Conservation (phyloP, 176 grass and related monocot genomes). For the Aegilops speltoides region DNA sequence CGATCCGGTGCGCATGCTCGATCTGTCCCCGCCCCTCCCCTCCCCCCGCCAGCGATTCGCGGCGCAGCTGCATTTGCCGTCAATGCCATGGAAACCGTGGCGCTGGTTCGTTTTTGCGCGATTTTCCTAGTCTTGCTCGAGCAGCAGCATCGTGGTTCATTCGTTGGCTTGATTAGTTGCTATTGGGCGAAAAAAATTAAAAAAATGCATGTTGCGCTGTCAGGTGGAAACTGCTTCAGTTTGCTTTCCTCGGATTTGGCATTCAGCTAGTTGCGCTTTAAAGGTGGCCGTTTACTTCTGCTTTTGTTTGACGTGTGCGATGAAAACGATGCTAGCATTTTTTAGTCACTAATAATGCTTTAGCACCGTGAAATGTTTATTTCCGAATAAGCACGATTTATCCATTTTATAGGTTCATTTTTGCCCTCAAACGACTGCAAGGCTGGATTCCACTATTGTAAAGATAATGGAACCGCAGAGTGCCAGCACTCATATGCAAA, state of each 20-base stretch:
- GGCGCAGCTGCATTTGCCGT: constrained; percentile 33
- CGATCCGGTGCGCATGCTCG: constrained; percentile 67
- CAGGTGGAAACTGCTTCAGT: constrained; percentile 33
- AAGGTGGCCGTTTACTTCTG: constrained; percentile 30
- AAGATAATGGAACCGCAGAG: no score
- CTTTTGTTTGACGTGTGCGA: constrained; percentile 25
- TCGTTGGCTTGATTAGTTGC: constrained; percentile 17
- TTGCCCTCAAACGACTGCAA: not conserved
- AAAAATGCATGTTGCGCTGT: not conserved
- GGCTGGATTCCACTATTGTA: not conserved
- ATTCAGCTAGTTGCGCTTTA: constrained; percentile 26
- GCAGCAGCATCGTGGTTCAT: constrained; percentile 9
- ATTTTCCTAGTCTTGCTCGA: not conserved
- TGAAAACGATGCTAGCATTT: not conserved
- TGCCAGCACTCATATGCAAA: not conserved
- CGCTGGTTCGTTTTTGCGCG: not conserved
- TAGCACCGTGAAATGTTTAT: not conserved
- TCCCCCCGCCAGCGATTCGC: not conserved
- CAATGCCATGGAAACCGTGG: not conserved
- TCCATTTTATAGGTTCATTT: not conserved
- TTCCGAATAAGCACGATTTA: not conserved
- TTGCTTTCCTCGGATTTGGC: constrained; percentile 19
- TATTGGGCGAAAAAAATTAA: not conserved
- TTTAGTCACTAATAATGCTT: not conserved
- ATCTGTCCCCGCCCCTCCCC: not conserved